Percentiles rank a stretch among this genome's conserved stretches.
Evolutionary conservation across 352 stramenopile species (phyloP).

Genomic region (Thalassiosira mediterranea): DNA sequence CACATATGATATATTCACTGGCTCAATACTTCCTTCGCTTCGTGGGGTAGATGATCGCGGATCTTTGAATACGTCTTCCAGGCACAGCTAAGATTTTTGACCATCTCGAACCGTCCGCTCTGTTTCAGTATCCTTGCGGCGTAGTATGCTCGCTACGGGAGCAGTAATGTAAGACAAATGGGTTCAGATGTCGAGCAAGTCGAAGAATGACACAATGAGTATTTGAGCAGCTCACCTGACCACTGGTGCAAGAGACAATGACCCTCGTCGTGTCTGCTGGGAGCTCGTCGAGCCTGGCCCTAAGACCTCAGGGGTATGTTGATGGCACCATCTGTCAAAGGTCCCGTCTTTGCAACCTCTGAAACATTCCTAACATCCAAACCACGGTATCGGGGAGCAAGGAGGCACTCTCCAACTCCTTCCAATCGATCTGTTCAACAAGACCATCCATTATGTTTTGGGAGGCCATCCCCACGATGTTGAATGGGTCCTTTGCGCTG

Average conservation of each 20-base stretch:
- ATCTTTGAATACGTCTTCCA: constrained; percentile 56
- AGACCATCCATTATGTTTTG: constrained; percentile 72
- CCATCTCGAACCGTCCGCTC: constrained; percentile 54
- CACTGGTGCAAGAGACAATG: constrained; percentile 61
- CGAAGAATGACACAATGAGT: too few species aligned
- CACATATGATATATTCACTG: too few species aligned
- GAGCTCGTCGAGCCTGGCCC: constrained; percentile 52
- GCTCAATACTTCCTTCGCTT: not conserved
- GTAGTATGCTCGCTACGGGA: constrained; percentile 75
- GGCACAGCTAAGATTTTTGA: constrained; percentile 65
- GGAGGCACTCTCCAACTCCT: constrained; percentile 48
- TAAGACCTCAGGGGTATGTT: constrained; percentile 67
- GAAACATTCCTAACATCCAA: constrained; percentile 62
- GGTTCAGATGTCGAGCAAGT: too few species aligned
- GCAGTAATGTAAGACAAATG: too few species aligned
- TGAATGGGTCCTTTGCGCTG: constrained; percentile 79
- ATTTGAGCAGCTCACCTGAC: too few species aligned
- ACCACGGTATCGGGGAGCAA: constrained; percentile 41
- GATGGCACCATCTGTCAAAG: constrained; percentile 47
- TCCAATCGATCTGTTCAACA: constrained; percentile 71
- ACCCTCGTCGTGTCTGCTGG: constrained; percentile 52
- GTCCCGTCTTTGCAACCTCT: constrained; percentile 58
- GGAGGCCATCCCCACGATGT: constrained; percentile 78
- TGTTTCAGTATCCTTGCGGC: constrained; percentile 66
- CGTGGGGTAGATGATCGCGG: not conserved